Conservation (phyloP, 2,329 filamentous ascomycete species). For the Fusarium pseudocircinatum region DNA sequence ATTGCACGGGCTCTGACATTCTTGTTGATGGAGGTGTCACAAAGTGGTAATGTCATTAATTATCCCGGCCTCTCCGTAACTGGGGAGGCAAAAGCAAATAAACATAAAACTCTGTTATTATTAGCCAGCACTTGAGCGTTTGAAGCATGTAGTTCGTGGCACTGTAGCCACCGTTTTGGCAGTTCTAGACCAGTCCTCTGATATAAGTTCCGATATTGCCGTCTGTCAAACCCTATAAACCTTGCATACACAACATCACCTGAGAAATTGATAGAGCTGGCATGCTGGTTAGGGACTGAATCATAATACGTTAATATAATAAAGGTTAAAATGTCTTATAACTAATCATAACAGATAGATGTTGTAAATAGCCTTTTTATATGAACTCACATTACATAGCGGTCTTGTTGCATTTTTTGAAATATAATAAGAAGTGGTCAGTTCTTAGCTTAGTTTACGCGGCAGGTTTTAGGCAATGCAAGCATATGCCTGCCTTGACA, state of each 20-base stretch:
- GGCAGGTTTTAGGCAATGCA: background rate
- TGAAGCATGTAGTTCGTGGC: background rate
- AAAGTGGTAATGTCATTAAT: background rate
- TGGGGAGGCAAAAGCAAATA: background rate
- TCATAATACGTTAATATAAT: too few species aligned
- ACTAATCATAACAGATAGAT: too few species aligned
- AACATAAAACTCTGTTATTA: background rate
- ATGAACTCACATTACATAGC: background rate
- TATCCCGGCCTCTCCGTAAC: rapidly evolving
- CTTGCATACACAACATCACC: too few species aligned
- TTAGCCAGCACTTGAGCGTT: background rate
- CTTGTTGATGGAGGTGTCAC: background rate
- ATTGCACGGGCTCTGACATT: background rate
- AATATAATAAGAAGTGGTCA: background rate
- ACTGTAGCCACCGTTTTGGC: background rate
- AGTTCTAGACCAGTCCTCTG: background rate
- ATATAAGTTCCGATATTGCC: too few species aligned
- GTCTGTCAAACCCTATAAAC: background rate
- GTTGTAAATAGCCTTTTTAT: rapidly evolving
- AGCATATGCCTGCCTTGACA: background rate
- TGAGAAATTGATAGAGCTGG: too few species aligned
- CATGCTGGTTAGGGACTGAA: too few species aligned
- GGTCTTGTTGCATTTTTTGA: background rate
- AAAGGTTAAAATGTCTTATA: background rate
- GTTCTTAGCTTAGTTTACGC: background rate